phyloP scores from a whole-genome alignment of 1,284 basidiomycete species.

The Volvariella surrecta region DNA sequence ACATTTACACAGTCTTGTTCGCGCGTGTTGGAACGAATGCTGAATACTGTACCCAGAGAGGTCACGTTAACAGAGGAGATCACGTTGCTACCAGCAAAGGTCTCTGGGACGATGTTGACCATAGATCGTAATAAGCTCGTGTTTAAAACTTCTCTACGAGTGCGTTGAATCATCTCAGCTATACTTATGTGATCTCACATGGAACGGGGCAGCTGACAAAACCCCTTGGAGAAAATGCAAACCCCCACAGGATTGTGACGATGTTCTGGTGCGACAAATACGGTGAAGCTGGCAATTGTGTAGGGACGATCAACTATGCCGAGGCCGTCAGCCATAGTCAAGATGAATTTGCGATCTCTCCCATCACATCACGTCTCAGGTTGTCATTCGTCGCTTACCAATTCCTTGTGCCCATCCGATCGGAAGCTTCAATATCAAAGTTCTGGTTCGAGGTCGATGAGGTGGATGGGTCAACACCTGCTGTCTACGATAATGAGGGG shows the following conservation, averaged over 20 bases:
- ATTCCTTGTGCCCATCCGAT: conserved; percentile 29
- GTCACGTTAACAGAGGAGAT: conserved; percentile 24
- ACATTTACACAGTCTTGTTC: conserved; percentile 20
- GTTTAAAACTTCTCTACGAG: conserved; percentile 28
- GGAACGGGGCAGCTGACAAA: conserved; percentile 20
- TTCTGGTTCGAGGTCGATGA: conserved; percentile 34
- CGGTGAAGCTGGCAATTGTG: conserved; percentile 22
- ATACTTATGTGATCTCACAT: not conserved
- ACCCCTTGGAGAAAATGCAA: conserved; percentile 19
- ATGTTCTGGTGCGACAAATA: conserved; percentile 31
- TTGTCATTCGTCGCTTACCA: conserved; percentile 27
- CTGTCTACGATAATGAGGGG: conserved; percentile 28
- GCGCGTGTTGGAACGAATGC: conserved; percentile 21
- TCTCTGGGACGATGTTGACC: conserved; percentile 21
- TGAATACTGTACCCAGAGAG: conserved; percentile 21
- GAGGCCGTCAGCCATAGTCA: conserved; percentile 17
- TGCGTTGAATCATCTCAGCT: conserved; percentile 12
- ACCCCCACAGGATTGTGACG: conserved; percentile 23
- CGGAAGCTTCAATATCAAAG: conserved; percentile 23
- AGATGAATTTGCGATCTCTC: conserved; percentile 26
- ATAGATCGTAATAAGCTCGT: conserved; percentile 25
- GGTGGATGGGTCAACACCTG: conserved; percentile 22
- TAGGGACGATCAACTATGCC: conserved; percentile 21
- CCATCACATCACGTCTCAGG: conserved; percentile 22
- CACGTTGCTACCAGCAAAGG: conserved; percentile 21